Evolutionary conservation across 805 yeast genomes (phyloP), one percentile per base, ranked within the genome.

Genomic region (Candida orba): DNA sequence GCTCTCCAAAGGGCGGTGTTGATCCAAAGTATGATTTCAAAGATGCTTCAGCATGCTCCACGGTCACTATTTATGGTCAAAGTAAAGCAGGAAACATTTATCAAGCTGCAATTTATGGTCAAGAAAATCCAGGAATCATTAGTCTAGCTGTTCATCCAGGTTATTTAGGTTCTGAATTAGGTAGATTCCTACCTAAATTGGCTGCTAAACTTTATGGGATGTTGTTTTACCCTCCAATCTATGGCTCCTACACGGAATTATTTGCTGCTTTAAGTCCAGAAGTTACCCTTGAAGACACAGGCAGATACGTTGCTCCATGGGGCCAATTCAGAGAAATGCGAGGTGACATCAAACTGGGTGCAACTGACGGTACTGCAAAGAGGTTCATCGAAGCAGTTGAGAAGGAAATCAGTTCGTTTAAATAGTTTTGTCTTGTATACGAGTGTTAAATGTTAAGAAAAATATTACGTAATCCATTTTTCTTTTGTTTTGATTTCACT

Each of bases 221-320:
- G 2, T 2, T 39, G 3, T 2, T 29, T 4, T 36, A 39, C 32
- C 31, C 27, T 10, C 33, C 34, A n/a, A 10, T 54, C 1, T 62
- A 61, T 35, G 79, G 78, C 13, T 72, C 77, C 1, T 63, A 67
- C 43, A 53, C 76, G 9, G 75, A 67, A 47, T 53, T 71, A 17
- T 71, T 55, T 47, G 76, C 69, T 3, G 71, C 71, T 0, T 56
- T 73, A 39, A 50, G 55, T 24, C 75, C 76, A 5, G 56, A 60
- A 7, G 47, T 72, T 15, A 62, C 65, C 1, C 10, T 54, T 2
- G 49, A 50, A 34, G 56, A 66, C 12, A 54, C 61, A 34, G 71
- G 71, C 2, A 59, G 54, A 25, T 71, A 63, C 51, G 51, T 68
- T 17, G 60, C 62, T 13, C 73, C 78, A 4, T 72, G 65, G 62